Conservation (phyloP, 345 rosid species). For the Sisymbrium irio region DNA sequence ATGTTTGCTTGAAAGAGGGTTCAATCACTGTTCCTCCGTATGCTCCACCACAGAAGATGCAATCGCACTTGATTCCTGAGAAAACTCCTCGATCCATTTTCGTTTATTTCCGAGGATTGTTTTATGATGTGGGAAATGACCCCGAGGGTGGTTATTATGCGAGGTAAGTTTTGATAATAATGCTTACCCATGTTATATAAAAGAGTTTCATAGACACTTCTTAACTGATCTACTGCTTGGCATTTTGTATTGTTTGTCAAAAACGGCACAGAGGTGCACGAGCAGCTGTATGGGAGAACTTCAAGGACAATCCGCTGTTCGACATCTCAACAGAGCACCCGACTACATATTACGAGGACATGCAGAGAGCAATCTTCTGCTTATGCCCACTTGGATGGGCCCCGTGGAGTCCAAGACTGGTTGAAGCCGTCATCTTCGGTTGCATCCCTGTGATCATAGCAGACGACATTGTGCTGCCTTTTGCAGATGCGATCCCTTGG, state of each 20-base stretch:
- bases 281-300: conserved; percentile 99
- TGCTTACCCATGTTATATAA: conserved; percentile 5
- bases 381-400: conserved; percentile 99
- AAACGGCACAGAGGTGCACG: conserved; percentile 75
- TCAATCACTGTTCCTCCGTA: conserved; percentile 97
- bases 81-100: conserved; percentile 92
- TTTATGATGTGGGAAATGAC: conserved; percentile 95
- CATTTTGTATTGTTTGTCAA: conserved; percentile 1
- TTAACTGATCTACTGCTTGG: not conserved
- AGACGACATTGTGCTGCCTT: conserved; percentile 92
- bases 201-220: not conserved
- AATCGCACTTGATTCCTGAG: conserved; percentile 73
- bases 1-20: conserved; percentile 92
- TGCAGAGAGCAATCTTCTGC: conserved; percentile 96
- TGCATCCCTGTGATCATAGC: conserved; percentile 99
- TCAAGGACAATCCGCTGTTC: conserved; percentile 89
- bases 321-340: conserved; percentile 99
- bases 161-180: conserved; percentile 47
- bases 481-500: conserved; percentile 99
- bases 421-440: conserved; percentile 98
- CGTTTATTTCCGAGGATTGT: conserved; percentile 93
- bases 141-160: conserved; percentile 99
- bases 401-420: conserved; percentile 98
- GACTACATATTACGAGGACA: conserved; percentile 90
- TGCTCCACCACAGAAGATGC: conserved; percentile 99